Conservation (phyloP, 441 rosid genomes). For the Erodium trifolium region DNA sequence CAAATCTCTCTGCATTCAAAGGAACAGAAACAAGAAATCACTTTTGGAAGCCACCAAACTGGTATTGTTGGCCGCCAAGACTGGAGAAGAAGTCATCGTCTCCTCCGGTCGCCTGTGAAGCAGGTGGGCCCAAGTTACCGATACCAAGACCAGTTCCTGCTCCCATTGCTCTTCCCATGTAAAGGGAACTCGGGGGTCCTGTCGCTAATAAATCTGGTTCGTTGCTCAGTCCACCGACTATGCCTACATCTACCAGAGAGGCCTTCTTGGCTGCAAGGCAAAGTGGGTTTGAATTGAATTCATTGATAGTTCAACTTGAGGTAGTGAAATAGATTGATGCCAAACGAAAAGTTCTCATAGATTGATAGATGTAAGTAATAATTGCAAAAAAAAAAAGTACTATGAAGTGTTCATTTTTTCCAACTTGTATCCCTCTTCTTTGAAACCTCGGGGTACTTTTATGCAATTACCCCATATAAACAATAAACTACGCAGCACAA, state of each 20-base stretch:
- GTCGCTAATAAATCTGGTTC: slow-evolving; percentile 55
- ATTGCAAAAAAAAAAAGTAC: too few species aligned
- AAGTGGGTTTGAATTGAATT: neutral
- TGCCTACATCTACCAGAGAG: slow-evolving; percentile 71
- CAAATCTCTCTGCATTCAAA: too few species aligned
- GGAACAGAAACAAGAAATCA: slow-evolving; percentile 18
- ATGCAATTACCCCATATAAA: too few species aligned
- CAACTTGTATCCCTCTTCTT: neutral
- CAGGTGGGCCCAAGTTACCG: slow-evolving; percentile 30
- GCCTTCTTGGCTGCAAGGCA: slow-evolving; percentile 80
- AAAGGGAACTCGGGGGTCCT: slow-evolving; percentile 48
- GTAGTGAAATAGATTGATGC: too few species aligned
- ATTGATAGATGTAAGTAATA: too few species aligned
- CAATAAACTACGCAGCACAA: neutral
- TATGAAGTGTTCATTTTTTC: too few species aligned
- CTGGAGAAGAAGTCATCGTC: slow-evolving; percentile 54
- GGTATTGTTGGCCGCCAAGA: slow-evolving; percentile 55
- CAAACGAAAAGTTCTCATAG: too few species aligned
- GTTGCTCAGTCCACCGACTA: slow-evolving; percentile 51
- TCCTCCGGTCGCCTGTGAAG: slow-evolving; percentile 33
- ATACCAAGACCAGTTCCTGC: slow-evolving; percentile 63
- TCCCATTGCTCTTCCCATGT: slow-evolving; percentile 94
- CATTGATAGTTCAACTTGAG: too few species aligned
- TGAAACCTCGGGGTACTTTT: too few species aligned
- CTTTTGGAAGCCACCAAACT: slow-evolving; percentile 53